Base-by-base conservation (phyloP, 2,329 filamentous ascomycete genomes). In the Colletotrichum lini region DNA sequence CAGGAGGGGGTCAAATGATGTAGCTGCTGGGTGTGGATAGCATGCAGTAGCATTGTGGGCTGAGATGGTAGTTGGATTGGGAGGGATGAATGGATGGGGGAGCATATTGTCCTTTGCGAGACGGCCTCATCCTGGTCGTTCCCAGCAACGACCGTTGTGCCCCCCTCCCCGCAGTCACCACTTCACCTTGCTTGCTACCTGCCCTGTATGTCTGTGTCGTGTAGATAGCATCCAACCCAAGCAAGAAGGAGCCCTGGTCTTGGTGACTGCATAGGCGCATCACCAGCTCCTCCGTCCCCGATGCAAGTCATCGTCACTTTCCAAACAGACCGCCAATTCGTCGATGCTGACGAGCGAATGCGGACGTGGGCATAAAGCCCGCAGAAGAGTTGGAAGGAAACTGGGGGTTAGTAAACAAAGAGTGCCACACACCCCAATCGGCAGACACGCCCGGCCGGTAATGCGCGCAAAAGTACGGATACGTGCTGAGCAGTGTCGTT, bases 221-320 rank as follows among this genome's bases (percentile, higher is more conserved):
- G 30, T 35, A 35, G 30, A 35, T 35, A 8, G 8, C 30, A 35
- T 35, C 30, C 8, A 35, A 9, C 30, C 30, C 26, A 16, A 21
- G n/a, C 45, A 35, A 42, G 18, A 61, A 35, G 35, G 21, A n/a
- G 5, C 21, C 49, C 44, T 49, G 13, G 6, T 15, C 40, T 54
- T 13, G 42, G 26, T 47, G 49, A 59, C 38, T 70, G 67, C 50
- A 67, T 44, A 12, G 60, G 47, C 50, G 47, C 67, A 61, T 70
- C 44, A 50, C 64, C 47, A 66, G 35, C 30, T 26, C 47, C 54
- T 12, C 45, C 68, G 44, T 47, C 35, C 13, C 53, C 40, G 53
- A 69, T 72, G 65, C 65, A 64, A 69, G 65, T 68, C 69, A 72
- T 72, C 59, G 65, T 59, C 59, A 63, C 69, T 35, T 49, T 42